Evolutionary conservation across 345 rosid species (phyloP).

Genomic region (Corymbia maculata): DNA sequence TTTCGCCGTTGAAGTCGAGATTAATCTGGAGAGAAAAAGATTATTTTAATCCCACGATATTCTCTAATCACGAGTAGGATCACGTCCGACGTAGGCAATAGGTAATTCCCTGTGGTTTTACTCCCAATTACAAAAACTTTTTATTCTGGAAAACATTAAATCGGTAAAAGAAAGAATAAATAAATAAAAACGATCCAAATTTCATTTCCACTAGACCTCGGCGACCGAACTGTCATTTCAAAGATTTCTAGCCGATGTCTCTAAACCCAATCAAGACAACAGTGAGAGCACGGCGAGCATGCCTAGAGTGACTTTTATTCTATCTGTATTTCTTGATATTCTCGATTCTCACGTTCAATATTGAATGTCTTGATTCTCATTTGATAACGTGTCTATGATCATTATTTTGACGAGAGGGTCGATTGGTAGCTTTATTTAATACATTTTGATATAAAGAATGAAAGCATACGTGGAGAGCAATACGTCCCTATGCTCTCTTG

Average conservation of each 20-base stretch:
- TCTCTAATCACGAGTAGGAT: not conserved
- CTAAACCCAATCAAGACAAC: not conserved
- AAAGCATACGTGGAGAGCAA: not conserved
- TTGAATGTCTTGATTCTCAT: not conserved
- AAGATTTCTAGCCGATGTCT: not conserved
- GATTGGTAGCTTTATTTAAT: not conserved
- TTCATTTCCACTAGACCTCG: not conserved
- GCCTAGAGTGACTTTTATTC: not conserved
- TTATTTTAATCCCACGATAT: not conserved
- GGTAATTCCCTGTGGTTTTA: not conserved
- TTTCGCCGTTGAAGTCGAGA: not conserved
- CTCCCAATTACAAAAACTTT: not conserved
- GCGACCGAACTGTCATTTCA: not conserved
- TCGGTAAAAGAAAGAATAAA: not conserved
- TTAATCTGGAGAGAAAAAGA: not conserved
- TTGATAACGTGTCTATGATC: not conserved
- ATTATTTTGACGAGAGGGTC: not conserved
- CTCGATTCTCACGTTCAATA: not conserved
- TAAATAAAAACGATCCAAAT: not conserved
- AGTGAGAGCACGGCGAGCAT: no score
- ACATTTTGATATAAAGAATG: accelerated
- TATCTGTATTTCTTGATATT: not conserved
- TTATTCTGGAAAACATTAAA: not conserved
- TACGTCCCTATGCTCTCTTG: not conserved
- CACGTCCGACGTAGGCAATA: not conserved